Base-by-base conservation (phyloP, 2,329 filamentous ascomycete genomes). In the Periconia sp. region DNA sequence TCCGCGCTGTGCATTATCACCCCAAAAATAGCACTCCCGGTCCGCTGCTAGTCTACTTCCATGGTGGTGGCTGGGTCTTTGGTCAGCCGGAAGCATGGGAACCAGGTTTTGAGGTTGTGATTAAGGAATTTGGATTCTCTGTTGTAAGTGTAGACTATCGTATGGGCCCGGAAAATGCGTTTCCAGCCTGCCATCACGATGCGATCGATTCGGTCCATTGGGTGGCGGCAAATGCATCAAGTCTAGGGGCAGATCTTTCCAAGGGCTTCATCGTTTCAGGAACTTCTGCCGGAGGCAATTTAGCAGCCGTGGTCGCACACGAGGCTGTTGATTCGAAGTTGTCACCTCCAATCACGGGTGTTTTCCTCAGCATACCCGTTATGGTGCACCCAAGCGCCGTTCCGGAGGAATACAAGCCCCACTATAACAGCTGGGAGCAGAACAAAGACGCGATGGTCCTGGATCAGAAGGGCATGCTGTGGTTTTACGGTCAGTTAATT, bases 41-140 rank as follows among this genome's bases (percentile, higher is more conserved):
- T 9, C 53, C 57, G 8, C 19, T 62, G 17, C 21, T 52, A 9
- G 46, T 62, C 9, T 50, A 49, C 25, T 56, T 48, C 28, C 52
- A 57, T 19, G 56, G 57, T 9, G 57, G 57, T 6, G 56, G 57
- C 4, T 56, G 38, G 40, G 46, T 39, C 7, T 43, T 52, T 22
- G 52, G 54, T 1, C 26, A 28, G n/a, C 43, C 54, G 4, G 54
- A 56, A 25, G n/a, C 17, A 1, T 36, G 18, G n/a, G 55, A 50
- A 31, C 22, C 8, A 5, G 28, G 15, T 37, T 31, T 38, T 30
- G 45, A 38, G 21, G 5, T 18, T n/a, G 26, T 50, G 28, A 33
- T 40, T 5, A 43, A 50, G 12, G 41, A 50, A 17, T 18, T 52
- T 7, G 45, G 46, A 3, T 34, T 40, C 17, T 34, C 34, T 2